Conservation (phyloP, 495 filamentous ascomycete species). For the Cercophora newfieldiana region DNA sequence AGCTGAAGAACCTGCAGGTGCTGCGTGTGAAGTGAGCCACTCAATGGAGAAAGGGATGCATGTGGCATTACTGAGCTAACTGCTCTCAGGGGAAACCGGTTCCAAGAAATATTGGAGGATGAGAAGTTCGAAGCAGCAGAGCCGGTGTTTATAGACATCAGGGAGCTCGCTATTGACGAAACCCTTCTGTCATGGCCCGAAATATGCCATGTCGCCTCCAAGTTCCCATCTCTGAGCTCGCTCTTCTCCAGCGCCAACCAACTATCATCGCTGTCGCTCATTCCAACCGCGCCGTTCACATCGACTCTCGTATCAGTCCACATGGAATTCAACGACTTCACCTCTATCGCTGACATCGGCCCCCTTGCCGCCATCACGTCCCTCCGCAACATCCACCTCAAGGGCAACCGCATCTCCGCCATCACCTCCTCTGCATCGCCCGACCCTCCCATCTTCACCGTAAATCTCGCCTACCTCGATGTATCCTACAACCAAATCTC, state of each 20-base stretch:
- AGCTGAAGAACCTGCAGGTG: slow-evolving; percentile 60
- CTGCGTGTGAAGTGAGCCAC: slow-evolving; percentile 71
- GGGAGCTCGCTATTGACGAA: slow-evolving; percentile 70
- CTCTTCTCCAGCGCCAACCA: slow-evolving; percentile 55
- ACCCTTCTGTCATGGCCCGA: slow-evolving; percentile 73
- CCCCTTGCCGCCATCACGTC: slow-evolving; percentile 57
- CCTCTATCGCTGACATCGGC: slow-evolving; percentile 56
- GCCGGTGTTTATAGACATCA: slow-evolving; percentile 55
- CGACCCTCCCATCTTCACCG: slow-evolving; percentile 29
- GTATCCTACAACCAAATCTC: slow-evolving; percentile 74
- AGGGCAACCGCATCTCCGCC: slow-evolving; percentile 53
- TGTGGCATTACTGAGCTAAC: slow-evolving; percentile 55
- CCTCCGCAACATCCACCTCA: slow-evolving; percentile 62
- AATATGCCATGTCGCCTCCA: slow-evolving; percentile 48
- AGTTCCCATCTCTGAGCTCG: slow-evolving; percentile 61
- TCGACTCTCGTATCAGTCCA: slow-evolving; percentile 57
- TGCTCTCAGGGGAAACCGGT: slow-evolving; percentile 69
- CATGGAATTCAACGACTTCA: slow-evolving; percentile 76
- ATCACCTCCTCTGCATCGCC: slow-evolving; percentile 27
- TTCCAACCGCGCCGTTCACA: slow-evolving; percentile 49
- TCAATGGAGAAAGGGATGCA: slow-evolving; percentile 14
- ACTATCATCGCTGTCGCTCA: slow-evolving; percentile 41
- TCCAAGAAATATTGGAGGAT: slow-evolving; percentile 49
- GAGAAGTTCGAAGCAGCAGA: slow-evolving; percentile 33
- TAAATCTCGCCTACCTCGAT: slow-evolving; percentile 65